Base-by-base conservation (phyloP, 2,329 filamentous ascomycete species). In the Fragosphaeria purpurea region DNA sequence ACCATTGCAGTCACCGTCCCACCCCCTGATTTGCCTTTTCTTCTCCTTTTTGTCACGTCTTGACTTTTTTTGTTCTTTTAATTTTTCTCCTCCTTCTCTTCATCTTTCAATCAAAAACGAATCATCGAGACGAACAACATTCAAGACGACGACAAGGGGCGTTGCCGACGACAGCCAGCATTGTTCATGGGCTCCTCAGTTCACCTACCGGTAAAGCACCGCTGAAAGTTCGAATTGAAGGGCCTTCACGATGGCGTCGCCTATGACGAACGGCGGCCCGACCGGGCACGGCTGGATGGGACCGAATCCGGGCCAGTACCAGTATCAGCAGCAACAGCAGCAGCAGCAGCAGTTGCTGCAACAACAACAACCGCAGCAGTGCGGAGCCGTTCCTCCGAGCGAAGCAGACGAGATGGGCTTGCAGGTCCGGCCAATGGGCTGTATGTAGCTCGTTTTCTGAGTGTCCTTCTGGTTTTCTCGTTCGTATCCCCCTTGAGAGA, bases 401-500 rank as follows among this genome's bases (percentile, higher is more conserved):
- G 56, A 57, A n/a, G 22, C 50, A n/a, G 62, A 63, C 39, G 63
- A 64, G 35, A 55, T 55, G 51, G 59, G 59, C 50, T 42, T 63
- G 45, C 63, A 65, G 52, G 52, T 57, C 44, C 59, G 63, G 56
- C 58, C 62, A 4, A 66, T 66, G 64, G 62, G 62, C 56, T 56
- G 64, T 66, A 57, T 58, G 64, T 55, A 8, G 30, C n/a, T 41
- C 22, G 30, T 31, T 12, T 9, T 9, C 30, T 22, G 22, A 3
- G 22, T 38, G 12, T 32, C 12, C 32, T 41, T 41, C 10, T 38
- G 5, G 22, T 44, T 22, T 8, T 11, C 33, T 10, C 32, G 43
- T 58, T 31, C 13, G 33, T 34, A 6, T 31, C 38, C 44, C 4
- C 4, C 22, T 22, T 22, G 22, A 22, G 22, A 22, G 22, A 22